Conservation (phyloP, 495 filamentous ascomycete genomes). For the Coniosporium apollinis region DNA sequence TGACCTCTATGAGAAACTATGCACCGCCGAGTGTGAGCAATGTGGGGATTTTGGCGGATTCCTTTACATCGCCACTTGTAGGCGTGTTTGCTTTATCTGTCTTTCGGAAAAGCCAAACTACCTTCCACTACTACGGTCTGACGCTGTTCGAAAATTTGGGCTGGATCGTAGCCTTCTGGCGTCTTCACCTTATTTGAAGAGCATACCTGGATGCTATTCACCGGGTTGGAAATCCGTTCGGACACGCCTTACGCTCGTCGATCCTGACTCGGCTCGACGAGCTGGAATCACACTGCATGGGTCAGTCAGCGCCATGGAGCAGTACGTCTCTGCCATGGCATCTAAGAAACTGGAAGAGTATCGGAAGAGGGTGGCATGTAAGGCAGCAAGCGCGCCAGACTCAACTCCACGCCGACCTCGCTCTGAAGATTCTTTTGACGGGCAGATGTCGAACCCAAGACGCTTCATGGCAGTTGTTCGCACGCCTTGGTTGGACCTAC, state of each 20-base stretch:
- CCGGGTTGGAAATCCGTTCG: constrained; percentile 5
- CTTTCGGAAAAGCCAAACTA: constrained; percentile 6
- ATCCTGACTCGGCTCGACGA: constrained; percentile 10
- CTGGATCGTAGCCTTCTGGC: no score
- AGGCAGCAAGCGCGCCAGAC: neutral
- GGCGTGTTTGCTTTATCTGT: constrained; percentile 11
- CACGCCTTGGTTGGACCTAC: constrained; percentile 6
- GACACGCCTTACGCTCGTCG: constrained; percentile 6
- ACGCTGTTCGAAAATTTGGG: no score
- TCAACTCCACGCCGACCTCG: constrained; percentile 7
- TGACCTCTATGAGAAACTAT: constrained; percentile 6
- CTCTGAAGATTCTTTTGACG: constrained; percentile 9
- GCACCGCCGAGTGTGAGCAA: constrained; percentile 4
- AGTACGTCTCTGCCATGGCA: constrained; percentile 5
- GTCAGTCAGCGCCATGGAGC: constrained; percentile 7
- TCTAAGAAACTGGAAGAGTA: constrained; percentile 2
- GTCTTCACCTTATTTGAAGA: constrained; percentile 11
- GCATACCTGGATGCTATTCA: constrained; percentile 16
- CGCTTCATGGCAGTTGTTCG: constrained; percentile 18
- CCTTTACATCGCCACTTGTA: constrained; percentile 13
- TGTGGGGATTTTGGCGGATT: constrained; percentile 12
- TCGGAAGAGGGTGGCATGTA: no score
- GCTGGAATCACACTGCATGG: constrained; percentile 14
- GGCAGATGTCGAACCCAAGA: constrained; percentile 7
- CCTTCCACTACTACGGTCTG: no score